Percentiles rank a stretch among this genome's conserved stretches.
phyloP scores from a whole-genome alignment of 2,329 filamentous ascomycete species.

The Colletotrichum echinochloae region DNA sequence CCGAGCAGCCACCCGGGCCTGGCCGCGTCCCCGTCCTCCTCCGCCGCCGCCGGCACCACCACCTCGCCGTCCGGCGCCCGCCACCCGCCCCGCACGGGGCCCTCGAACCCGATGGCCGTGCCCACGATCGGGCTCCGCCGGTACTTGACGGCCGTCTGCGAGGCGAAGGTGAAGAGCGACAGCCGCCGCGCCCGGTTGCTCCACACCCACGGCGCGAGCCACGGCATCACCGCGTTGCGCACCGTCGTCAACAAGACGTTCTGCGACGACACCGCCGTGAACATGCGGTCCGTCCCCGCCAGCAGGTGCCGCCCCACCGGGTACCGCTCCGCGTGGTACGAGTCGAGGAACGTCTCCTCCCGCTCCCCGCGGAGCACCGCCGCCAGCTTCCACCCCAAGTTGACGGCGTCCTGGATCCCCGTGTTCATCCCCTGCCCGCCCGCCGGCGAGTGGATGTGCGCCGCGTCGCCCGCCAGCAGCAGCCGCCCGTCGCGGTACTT shows the following conservation, averaged over 20 bases:
- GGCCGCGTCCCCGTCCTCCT: conserved; percentile 27
- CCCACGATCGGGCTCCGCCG: conserved; percentile 53
- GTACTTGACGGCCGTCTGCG: conserved; percentile 58
- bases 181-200: conserved; percentile 41
- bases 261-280: conserved; percentile 52
- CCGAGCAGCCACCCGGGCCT: conserved; percentile 45
- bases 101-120: conserved; percentile 47
- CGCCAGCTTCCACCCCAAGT: conserved; percentile 52
- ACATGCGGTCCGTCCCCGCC: conserved; percentile 55
- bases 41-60: too few species aligned
- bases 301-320: conserved; percentile 59
- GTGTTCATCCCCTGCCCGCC: conserved; percentile 55
- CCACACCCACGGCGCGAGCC: conserved; percentile 53
- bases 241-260: conserved; percentile 51
- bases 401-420: conserved; percentile 50
- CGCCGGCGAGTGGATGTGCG: conserved; percentile 51
- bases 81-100: conserved; percentile 59
- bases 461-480: conserved; percentile 51
- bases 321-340: conserved; percentile 60
- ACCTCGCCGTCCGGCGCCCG: conserved; percentile 56
- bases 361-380: conserved; percentile 35
- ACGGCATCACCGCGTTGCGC: conserved; percentile 54
- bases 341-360: conserved; percentile 56
- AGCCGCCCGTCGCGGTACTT: conserved; percentile 51
- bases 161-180: conserved; percentile 51